Evolutionary conservation across 1,284 basidiomycete species (phyloP).

Genomic region (Trametes versicolor): DNA sequence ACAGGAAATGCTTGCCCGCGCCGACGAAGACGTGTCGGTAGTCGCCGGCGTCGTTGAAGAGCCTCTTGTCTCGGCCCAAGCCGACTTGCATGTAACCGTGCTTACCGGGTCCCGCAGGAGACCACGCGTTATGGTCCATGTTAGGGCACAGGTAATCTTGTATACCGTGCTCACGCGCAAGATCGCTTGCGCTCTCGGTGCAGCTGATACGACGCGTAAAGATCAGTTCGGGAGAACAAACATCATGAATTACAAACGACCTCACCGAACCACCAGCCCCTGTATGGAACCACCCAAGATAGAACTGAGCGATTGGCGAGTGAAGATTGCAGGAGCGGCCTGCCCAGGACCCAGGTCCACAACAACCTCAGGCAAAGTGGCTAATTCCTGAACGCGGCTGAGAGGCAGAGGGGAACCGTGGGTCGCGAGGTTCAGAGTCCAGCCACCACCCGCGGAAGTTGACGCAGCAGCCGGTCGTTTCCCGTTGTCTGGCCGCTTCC

Average conservation of each 20-base stretch:
- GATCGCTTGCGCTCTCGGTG: slow-evolving; percentile 29
- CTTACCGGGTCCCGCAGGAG: slow-evolving; percentile 34
- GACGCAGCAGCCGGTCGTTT: background rate
- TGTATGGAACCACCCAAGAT: slow-evolving; percentile 35
- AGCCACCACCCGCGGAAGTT: background rate
- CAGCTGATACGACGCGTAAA: slow-evolving; percentile 8
- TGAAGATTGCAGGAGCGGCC: slow-evolving; percentile 26
- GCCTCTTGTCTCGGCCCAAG: slow-evolving; percentile 32
- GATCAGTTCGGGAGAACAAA: background rate
- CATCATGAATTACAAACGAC: background rate
- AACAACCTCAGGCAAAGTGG: slow-evolving; percentile 22
- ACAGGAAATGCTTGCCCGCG: slow-evolving; percentile 30
- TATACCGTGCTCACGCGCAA: slow-evolving; percentile 31
- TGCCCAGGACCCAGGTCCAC: slow-evolving; percentile 26
- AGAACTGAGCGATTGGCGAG: slow-evolving; percentile 30
- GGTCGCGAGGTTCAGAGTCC: slow-evolving; percentile 19
- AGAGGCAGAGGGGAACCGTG: slow-evolving; percentile 30
- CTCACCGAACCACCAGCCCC: slow-evolving; percentile 35
- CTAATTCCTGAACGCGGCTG: slow-evolving; percentile 22
- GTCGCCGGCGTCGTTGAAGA: slow-evolving; percentile 32
- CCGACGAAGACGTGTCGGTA: slow-evolving; percentile 37
- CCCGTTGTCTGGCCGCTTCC: slow-evolving; percentile 11
- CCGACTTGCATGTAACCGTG: slow-evolving; percentile 40
- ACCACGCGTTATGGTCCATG: slow-evolving; percentile 40
- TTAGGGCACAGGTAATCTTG: slow-evolving; percentile 36